A percentile compares a stretch with the other conserved stretches of the same genome.
Conservation (phyloP, 495 filamentous ascomycete species). For the Parathielavia appendiculata region DNA sequence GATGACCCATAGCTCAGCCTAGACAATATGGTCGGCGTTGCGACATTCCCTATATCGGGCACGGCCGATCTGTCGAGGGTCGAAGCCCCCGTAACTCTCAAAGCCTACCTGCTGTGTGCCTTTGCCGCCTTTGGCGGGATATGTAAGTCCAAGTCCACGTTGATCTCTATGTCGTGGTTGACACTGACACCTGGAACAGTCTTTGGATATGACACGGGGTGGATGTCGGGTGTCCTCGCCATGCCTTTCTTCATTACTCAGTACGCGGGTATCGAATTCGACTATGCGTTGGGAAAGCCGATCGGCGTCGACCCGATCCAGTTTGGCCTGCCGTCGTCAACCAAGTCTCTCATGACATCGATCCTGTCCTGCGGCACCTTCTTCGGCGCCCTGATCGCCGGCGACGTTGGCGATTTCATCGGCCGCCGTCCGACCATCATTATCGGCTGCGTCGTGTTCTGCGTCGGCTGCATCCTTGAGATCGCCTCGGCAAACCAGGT, state of each 20-base stretch:
- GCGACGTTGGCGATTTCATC: slow-evolving; percentile 62
- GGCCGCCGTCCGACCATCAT: slow-evolving; percentile 67
- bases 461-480: slow-evolving; percentile 59
- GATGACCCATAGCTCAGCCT: not conserved
- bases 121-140: slow-evolving; percentile 14
- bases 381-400: slow-evolving; percentile 66
- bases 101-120: slow-evolving; percentile 54
- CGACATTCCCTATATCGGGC: slow-evolving; percentile 25
- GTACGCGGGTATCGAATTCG: slow-evolving; percentile 60
- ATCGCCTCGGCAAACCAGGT: slow-evolving; percentile 37
- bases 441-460: slow-evolving; percentile 57
- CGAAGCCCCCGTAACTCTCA: slow-evolving; percentile 61
- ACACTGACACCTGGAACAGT: slow-evolving; percentile 26
- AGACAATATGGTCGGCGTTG: slow-evolving; percentile 23
- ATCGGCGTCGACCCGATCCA: slow-evolving; percentile 31
- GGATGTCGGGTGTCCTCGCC: slow-evolving; percentile 56
- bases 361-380: slow-evolving; percentile 72
- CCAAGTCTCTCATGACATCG: slow-evolving; percentile 64
- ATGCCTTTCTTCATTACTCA: slow-evolving; percentile 50
- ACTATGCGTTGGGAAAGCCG: slow-evolving; percentile 43
- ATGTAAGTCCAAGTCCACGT: not conserved
- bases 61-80: slow-evolving; percentile 47
- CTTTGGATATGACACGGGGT: slow-evolving; percentile 63
- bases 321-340: slow-evolving; percentile 31
- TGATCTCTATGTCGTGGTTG: no score